phyloP scores from a whole-genome alignment of 768 basidiomycete genomes.

The Galerina sulciceps region DNA sequence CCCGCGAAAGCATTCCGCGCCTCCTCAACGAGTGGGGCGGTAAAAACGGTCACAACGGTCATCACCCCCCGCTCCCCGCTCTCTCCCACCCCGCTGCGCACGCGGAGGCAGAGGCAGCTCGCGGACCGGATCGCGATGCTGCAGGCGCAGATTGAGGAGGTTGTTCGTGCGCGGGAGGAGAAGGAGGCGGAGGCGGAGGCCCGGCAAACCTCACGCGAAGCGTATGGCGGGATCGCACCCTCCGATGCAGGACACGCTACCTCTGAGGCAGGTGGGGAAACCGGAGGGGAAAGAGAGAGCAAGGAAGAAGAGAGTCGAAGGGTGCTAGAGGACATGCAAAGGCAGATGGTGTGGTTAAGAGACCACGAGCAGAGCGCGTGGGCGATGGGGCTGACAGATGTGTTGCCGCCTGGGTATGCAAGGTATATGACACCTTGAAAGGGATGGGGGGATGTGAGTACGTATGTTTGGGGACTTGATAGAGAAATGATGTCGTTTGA shows the following conservation, averaged over 20 bases:
- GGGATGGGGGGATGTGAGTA: too few species aligned
- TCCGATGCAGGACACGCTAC: too few species aligned
- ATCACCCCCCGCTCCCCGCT: background rate
- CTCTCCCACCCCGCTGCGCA: conserved; percentile 4
- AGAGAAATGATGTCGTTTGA: too few species aligned
- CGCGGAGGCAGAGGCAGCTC: conserved; percentile 18
- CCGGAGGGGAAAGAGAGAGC: background rate
- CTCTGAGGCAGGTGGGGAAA: background rate
- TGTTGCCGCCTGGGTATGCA: conserved; percentile 19
- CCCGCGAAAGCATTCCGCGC: background rate
- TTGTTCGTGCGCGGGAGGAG: conserved; percentile 6
- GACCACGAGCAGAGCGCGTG: conserved; percentile 24
- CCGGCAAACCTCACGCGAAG: too few species aligned
- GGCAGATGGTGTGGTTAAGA: conserved; percentile 27
- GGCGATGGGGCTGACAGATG: conserved; percentile 25
- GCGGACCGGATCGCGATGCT: conserved; percentile 19
- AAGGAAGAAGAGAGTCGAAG: background rate
- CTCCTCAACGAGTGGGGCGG: background rate
- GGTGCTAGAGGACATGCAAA: conserved; percentile 24
- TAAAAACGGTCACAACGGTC: background rate
- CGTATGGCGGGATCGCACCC: too few species aligned
- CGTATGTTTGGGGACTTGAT: too few species aligned
- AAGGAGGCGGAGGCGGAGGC: background rate
- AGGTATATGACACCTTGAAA: conserved; percentile 24
- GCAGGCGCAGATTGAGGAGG: conserved; percentile 16